Conservation (phyloP, 2,329 filamentous ascomycete species). For the Cercospora janseana region DNA sequence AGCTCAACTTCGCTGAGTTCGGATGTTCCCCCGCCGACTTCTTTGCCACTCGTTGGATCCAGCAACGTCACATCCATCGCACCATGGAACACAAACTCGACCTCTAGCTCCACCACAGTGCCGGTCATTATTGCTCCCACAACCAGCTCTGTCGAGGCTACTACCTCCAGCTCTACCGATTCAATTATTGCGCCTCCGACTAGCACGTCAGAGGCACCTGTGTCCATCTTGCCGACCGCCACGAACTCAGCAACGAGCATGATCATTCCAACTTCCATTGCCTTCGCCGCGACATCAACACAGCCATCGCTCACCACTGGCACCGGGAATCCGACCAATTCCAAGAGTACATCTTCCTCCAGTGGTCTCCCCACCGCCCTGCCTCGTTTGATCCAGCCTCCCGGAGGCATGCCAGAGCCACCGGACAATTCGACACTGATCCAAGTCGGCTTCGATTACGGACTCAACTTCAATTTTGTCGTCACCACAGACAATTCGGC, state of each 20-base stretch:
- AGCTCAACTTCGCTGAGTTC: too few relatives aligned
- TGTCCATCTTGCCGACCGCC: constrained; percentile 48
- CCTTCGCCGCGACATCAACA: constrained; percentile 53
- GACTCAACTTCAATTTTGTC: constrained; percentile 82
- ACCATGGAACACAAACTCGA: constrained; percentile 2
- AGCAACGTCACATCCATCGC: too few relatives aligned
- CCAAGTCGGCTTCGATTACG: constrained; percentile 79
- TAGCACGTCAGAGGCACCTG: constrained; percentile 30
- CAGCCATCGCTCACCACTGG: constrained; percentile 15
- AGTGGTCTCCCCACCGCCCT: constrained; percentile 63
- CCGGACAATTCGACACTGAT: constrained; percentile 69
- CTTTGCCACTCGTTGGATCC: too few relatives aligned
- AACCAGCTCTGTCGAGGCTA: constrained; percentile 14
- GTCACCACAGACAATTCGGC: constrained; percentile 68
- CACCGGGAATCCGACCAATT: constrained; percentile 38
- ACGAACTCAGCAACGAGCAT: constrained; percentile 47
- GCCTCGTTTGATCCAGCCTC: constrained; percentile 73
- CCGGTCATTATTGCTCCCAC: constrained; percentile 8
- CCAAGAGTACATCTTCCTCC: constrained; percentile 44
- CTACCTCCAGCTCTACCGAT: constrained; percentile 13
- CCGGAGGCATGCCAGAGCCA: constrained; percentile 53
- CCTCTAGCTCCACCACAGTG: not conserved
- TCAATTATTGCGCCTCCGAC: too few relatives aligned
- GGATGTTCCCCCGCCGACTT: too few relatives aligned
- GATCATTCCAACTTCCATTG: constrained; percentile 61